phyloP scores from a whole-genome alignment of 306 rosid species.

The Cucumis hystrix region DNA sequence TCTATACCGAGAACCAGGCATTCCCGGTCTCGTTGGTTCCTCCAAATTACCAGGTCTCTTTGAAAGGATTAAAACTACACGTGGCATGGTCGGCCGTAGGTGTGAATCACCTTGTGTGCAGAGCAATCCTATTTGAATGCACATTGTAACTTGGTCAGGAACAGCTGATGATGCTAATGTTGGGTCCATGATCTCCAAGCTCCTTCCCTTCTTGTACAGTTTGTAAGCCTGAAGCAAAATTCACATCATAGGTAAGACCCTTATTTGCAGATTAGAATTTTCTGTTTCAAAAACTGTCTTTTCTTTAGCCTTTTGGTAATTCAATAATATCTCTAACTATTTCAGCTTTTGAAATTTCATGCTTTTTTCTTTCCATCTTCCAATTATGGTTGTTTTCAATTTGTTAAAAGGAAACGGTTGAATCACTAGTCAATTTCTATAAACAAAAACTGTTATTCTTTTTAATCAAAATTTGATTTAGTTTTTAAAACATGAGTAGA shows the following conservation, averaged over 20 bases:
- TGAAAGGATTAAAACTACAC: slow-evolving; percentile 62
- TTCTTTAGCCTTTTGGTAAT: not conserved
- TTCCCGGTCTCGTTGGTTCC: slow-evolving; percentile 66
- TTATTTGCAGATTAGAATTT: not conserved
- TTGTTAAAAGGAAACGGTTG: too few species aligned
- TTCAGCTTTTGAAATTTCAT: too few species aligned
- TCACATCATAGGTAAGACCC: not conserved
- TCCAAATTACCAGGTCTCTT: slow-evolving; percentile 55
- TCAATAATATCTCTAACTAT: not conserved
- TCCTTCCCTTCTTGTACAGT: slow-evolving; percentile 64
- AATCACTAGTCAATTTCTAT: too few species aligned
- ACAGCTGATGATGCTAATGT: slow-evolving; percentile 30
- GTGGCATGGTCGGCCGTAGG: slow-evolving; percentile 65
- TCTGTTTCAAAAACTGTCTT: not conserved
- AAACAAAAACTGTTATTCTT: too few species aligned
- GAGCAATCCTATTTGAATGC: slow-evolving; percentile 28
- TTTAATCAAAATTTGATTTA: too few species aligned
- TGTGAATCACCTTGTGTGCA: slow-evolving; percentile 59
- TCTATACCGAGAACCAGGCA: slow-evolving; percentile 56
- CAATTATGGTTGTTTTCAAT: too few species aligned
- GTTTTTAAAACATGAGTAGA: too few species aligned
- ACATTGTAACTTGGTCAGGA: slow-evolving; percentile 53
- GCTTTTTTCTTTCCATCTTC: too few species aligned
- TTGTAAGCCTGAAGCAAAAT: slow-evolving; percentile 50
- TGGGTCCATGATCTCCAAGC: slow-evolving; percentile 63